phyloP scores from a whole-genome alignment of 768 basidiomycete genomes.

The Trametes gibbosa region DNA sequence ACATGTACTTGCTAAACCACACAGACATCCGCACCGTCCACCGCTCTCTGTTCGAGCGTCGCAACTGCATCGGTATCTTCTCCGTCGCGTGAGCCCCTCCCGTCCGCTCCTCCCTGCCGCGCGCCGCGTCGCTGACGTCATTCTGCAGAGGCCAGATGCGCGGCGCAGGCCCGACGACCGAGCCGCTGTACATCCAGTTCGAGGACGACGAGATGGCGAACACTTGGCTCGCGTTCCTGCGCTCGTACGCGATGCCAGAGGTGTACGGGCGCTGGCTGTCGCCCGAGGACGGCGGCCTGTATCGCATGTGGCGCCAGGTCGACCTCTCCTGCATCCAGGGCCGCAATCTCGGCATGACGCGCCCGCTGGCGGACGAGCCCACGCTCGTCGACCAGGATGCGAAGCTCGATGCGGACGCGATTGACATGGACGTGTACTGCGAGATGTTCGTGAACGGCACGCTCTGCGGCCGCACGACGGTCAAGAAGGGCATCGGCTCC shows the following conservation, averaged over 20 bases:
- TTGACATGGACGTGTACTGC: constrained; percentile 73
- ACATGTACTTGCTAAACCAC: constrained; percentile 69
- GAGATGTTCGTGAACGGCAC: constrained; percentile 71
- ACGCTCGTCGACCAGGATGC: constrained; percentile 32
- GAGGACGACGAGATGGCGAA: constrained; percentile 57
- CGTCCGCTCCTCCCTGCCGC: not conserved
- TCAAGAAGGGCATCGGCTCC: constrained; percentile 61
- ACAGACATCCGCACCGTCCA: constrained; percentile 81
- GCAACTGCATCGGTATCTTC: constrained; percentile 72
- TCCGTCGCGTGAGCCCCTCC: constrained; percentile 49
- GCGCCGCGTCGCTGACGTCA: not conserved
- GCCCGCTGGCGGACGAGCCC: constrained; percentile 29
- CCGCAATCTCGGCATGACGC: constrained; percentile 62
- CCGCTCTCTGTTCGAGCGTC: constrained; percentile 71
- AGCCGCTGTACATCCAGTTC: constrained; percentile 78
- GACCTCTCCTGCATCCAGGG: constrained; percentile 72
- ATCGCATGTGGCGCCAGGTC: constrained; percentile 86
- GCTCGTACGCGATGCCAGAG: constrained; percentile 79
- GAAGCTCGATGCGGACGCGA: constrained; percentile 37
- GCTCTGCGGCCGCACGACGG: constrained; percentile 70
- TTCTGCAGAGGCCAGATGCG: constrained; percentile 55
- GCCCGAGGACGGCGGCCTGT: constrained; percentile 66
- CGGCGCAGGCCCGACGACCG: constrained; percentile 47
- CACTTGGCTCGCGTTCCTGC: constrained; percentile 77
- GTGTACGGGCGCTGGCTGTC: constrained; percentile 63